Evolutionary conservation across 352 stramenopile species (phyloP), one percentile per base, ranked within the genome.

Genomic region (Thalassiosira livingstoniorum): DNA sequence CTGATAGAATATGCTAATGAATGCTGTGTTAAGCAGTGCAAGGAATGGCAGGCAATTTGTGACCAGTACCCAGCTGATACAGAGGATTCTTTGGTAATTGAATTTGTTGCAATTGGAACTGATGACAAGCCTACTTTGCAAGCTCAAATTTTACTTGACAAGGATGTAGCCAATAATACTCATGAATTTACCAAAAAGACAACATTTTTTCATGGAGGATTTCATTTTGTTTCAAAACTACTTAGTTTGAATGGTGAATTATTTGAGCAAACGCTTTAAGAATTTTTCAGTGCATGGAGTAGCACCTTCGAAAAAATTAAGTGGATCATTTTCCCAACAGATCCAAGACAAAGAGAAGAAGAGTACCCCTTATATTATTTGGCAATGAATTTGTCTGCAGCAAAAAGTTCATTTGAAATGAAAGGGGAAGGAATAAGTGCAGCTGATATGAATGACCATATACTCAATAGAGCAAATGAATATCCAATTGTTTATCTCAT

Each of bases 321-420:
- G 5, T 78, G 69, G 69, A 70, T 78, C n/a, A n/a, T 69, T 18
- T 63, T 47, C 31, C 69, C 69, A 62, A 37, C 21, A 11, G 69
- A 78, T 62, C 69, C 69, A 34, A 51, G 57, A n/a, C 69, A 78
- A 32, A 25, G 51, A 4, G 69, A 78, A 43, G 37, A 35, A 15
- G 57, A 78, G 57, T 27, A 58, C 4, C 58, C 69, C 5, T n/a
- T 68, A 4, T 62, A 78, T 43, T 11, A 47, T 25, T n/a, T 70
- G 10, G 25, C 23, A 2, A 34, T 63, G 11, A 68, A 78, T 62
- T 23, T 29, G 2, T 57, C 69, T 3, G 69, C 69, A 23, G 31
- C 54, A 21, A 18, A 62, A 32, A 37, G 55, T 39, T n/a, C 4
- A 43, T 10, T 39, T n/a, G 58, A 37, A 32, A 10, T 2, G 2